Percentiles rank a stretch among this genome's conserved stretches.
These are phyloP conservation scores for Castanospermum australe DNA, from an alignment of 306 rosid genomes.

Conservation along the genomic window DNA sequence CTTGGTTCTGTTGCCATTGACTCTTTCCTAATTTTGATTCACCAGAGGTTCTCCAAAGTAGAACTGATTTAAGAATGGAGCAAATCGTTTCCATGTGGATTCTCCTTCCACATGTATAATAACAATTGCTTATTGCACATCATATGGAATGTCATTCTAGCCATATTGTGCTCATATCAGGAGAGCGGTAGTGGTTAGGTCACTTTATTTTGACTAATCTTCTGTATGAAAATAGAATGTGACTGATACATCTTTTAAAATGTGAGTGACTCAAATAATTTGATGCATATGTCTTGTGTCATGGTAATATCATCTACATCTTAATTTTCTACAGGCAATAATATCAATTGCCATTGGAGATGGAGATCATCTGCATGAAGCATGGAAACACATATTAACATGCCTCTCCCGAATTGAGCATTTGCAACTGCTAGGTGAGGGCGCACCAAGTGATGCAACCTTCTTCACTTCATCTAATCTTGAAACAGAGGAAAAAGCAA, in stretches of 20 bases:
- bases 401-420: constrained; percentile 98
- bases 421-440: constrained; percentile 95
- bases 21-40: constrained; percentile 1
- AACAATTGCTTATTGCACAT: background rate
- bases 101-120: constrained; percentile 12
- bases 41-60: background rate
- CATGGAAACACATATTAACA: constrained; percentile 98
- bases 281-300: constrained; percentile 24
- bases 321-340: constrained; percentile 63
- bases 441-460: constrained; percentile 93
- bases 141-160: background rate
- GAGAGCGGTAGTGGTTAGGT: constrained; percentile 1
- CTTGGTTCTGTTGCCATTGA: constrained; percentile 20
- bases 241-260: constrained; percentile 7
- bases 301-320: constrained; percentile 23
- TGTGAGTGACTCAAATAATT: constrained; percentile 19
- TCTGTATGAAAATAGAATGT: constrained; percentile 7
- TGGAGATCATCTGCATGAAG: constrained; percentile 89
- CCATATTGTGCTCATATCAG: constrained; percentile 4
- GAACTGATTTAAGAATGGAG: constrained; percentile 7
- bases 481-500: constrained; percentile 73
- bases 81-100: background rate
- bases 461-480: constrained; percentile 65
- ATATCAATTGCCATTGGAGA: constrained; percentile 95
- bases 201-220: constrained; percentile 23